Percentiles rank a stretch among this genome's conserved stretches.
phyloP scores from a whole-genome alignment of 257 asterid species.

The Nicotiana paniculata region DNA sequence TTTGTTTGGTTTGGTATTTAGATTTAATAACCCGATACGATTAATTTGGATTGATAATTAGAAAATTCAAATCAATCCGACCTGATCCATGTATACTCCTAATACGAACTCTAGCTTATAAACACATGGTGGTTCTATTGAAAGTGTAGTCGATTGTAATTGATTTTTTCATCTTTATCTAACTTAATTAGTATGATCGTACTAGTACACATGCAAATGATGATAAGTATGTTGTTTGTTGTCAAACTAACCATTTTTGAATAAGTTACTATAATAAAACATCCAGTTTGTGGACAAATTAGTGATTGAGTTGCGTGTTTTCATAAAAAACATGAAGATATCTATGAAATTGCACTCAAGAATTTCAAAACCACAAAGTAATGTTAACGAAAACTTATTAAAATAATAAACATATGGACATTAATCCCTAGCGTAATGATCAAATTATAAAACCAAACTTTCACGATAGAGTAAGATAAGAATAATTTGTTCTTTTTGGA shows the following conservation, averaged over 20 bases:
- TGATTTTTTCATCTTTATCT: not conserved
- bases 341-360: not conserved
- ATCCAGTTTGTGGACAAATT: not conserved
- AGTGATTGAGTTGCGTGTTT: not conserved
- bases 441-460: not conserved
- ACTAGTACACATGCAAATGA: no score
- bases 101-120: no score
- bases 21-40: no score
- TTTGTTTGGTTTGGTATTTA: no score
- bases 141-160: not conserved
- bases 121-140: not conserved
- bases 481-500: not conserved
- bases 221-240: not conserved
- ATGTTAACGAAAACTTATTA: not conserved
- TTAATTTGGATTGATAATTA: no score
- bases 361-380: not conserved
- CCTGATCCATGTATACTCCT: no score
- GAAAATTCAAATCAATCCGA: no score
- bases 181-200: not conserved
- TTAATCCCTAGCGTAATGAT: not conserved
- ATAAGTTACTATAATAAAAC: not conserved
- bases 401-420: not conserved
- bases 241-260: not conserved
- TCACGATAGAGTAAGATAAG: not conserved
- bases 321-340: not conserved